A percentile compares a stretch with the other conserved stretches of the same genome.
Evolutionary conservation across 192 early-diverging fungal genomes (phyloP).

Genomic region (Gamsiella multidivaricata): DNA sequence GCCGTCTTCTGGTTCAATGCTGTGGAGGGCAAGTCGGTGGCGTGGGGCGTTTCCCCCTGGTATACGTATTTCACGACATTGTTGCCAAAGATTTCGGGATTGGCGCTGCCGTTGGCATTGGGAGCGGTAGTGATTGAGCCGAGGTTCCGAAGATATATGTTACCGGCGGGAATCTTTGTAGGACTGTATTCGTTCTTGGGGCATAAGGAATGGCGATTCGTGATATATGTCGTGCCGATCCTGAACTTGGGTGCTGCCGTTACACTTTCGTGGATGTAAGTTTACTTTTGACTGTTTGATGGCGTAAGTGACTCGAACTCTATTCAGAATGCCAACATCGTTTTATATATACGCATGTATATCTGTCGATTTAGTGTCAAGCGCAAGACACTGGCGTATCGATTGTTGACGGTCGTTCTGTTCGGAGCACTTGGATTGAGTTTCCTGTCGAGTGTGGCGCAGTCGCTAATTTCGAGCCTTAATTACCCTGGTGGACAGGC

Average conservation of each 20-base stretch:
- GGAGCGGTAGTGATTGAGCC: slow-evolving; percentile 58
- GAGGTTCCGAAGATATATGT: slow-evolving; percentile 62
- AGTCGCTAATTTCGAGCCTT: slow-evolving; percentile 68
- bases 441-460: slow-evolving; percentile 42
- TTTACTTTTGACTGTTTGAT: no score
- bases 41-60: slow-evolving; percentile 80
- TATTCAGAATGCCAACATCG: no score
- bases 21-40: slow-evolving; percentile 68
- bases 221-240: slow-evolving; percentile 86
- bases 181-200: slow-evolving; percentile 76
- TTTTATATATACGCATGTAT: no score
- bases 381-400: slow-evolving; percentile 53
- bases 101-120: slow-evolving; percentile 75
- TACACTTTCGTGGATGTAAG: slow-evolving; percentile 58
- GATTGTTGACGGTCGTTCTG: slow-evolving; percentile 27
- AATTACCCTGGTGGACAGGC: slow-evolving; percentile 96
- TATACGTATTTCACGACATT: slow-evolving; percentile 77
- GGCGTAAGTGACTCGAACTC: no score
- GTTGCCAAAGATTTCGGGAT: slow-evolving; percentile 80
- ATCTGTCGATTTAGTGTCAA: slow-evolving; percentile 43
- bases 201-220: slow-evolving; percentile 98
- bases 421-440: slow-evolving; percentile 21
- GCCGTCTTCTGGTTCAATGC: slow-evolving; percentile 82
- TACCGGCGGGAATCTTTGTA: slow-evolving; percentile 69
- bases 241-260: slow-evolving; percentile 78